Percentiles rank a stretch among this genome's conserved stretches.
phyloP scores from a whole-genome alignment of 2,329 filamentous ascomycete species.

The Calonectria pauciramosa region DNA sequence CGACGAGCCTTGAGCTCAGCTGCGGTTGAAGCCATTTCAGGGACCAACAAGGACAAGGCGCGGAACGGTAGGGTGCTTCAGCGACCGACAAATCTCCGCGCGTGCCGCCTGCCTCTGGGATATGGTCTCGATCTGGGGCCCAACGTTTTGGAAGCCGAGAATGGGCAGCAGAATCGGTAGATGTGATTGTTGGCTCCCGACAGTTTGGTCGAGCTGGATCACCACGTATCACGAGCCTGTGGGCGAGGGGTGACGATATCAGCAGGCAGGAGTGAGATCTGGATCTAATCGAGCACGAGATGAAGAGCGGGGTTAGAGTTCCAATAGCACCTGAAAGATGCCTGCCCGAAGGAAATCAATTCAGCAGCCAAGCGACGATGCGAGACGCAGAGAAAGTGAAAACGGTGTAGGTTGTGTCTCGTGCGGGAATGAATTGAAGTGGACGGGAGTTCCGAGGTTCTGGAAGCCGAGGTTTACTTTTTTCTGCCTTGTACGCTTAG shows the following conservation, averaged over 20 bases:
- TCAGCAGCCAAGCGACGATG: neutral
- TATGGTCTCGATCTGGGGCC: neutral
- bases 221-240: neutral
- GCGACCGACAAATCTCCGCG: neutral
- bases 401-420: neutral
- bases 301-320: constrained; percentile 23
- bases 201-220: neutral
- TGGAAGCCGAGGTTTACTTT: constrained; percentile 41
- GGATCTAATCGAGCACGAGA: neutral
- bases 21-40: constrained; percentile 33
- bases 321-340: constrained; percentile 8
- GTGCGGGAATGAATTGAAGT: constrained; percentile 16
- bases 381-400: neutral
- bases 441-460: constrained; percentile 33
- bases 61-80: neutral
- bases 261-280: neutral
- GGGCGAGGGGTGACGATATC: constrained; percentile 19
- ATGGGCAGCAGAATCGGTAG: neutral
- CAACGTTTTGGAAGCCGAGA: neutral
- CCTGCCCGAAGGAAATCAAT: neutral
- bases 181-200: constrained; percentile 8
- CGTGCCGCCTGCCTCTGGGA: neutral
- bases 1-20: constrained; percentile 70
- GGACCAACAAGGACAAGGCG: neutral
- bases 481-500: neutral